Evolutionary conservation across 2,329 filamentous ascomycete genomes (phyloP).

Genomic region (Colletotrichum sp.): DNA sequence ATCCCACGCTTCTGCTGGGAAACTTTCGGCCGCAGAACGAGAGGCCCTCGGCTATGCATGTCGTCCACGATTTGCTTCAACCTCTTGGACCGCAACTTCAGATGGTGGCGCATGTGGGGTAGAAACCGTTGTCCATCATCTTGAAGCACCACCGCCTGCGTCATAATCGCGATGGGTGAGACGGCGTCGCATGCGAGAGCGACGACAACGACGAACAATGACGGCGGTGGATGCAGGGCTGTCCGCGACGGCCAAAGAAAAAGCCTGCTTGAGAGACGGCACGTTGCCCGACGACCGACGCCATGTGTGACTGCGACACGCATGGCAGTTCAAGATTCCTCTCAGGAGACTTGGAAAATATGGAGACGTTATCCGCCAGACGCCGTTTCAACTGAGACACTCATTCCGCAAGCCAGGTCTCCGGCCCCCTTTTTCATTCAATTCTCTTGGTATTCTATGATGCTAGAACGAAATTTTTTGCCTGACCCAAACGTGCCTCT

Average conservation of each 20-base stretch:
- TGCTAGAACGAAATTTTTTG: conserved; percentile 1
- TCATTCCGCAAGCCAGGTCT: conserved; percentile 11
- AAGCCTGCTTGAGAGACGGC: neutral
- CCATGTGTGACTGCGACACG: neutral
- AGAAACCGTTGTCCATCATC: neutral
- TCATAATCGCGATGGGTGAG: neutral
- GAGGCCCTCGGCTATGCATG: conserved; percentile 45
- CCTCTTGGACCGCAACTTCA: conserved; percentile 2
- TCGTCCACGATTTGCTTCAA: conserved; percentile 14
- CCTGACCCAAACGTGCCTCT: neutral
- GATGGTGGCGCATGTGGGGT: conserved; percentile 21
- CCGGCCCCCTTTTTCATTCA: neutral
- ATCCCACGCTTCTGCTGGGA: conserved; percentile 22
- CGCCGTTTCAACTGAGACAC: conserved; percentile 13
- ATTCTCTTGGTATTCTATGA: neutral
- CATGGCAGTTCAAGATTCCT: neutral
- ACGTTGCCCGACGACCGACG: neutral
- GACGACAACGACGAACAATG: neutral
- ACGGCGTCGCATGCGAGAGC: neutral
- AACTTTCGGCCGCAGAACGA: conserved; percentile 35
- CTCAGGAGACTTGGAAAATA: neutral
- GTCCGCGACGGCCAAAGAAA: neutral
- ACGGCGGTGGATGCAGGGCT: neutral
- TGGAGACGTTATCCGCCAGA: conserved; percentile 5
- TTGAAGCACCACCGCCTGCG: neutral